Conservation (phyloP, 345 rosid species). For the Hibiscus mutabilis region DNA sequence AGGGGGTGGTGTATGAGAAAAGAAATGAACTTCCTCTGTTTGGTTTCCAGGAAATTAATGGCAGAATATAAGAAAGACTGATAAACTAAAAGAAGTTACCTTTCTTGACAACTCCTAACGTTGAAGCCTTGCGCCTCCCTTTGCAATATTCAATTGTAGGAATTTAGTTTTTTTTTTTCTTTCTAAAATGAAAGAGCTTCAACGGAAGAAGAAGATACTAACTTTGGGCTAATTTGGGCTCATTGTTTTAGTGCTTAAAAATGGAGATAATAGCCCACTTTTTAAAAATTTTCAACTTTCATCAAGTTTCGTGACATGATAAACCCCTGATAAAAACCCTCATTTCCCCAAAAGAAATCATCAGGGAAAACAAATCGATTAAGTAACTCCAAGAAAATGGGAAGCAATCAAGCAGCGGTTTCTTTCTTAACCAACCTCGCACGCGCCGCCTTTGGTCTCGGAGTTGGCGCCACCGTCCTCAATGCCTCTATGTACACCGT, state of each 20-base stretch:
- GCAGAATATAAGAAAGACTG: background rate
- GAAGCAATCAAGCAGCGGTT: slow-evolving; percentile 70
- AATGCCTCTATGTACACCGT: slow-evolving; percentile 87
- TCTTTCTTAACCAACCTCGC: slow-evolving; percentile 64
- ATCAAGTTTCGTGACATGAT: background rate
- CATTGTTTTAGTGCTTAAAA: background rate
- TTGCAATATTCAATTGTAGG: background rate
- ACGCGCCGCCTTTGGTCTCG: slow-evolving; percentile 74
- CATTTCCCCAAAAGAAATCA: background rate
- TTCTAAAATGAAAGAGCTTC: slow-evolving; percentile 5
- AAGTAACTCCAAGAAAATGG: slow-evolving; percentile 33
- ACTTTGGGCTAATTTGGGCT: slow-evolving; percentile 2
- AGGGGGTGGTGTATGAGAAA: background rate
- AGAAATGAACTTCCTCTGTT: background rate
- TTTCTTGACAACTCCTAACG: background rate
- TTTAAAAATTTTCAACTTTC: background rate
- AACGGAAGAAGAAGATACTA: background rate
- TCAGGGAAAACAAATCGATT: background rate
- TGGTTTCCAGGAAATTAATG: background rate
- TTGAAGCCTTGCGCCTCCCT: background rate
- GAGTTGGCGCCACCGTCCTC: slow-evolving; percentile 54
- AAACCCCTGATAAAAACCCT: background rate
- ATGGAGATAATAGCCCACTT: background rate
- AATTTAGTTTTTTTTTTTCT: slow-evolving; percentile 13
- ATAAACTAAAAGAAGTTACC: background rate